Evolutionary conservation across 2,329 filamentous ascomycete species (phyloP).

Genomic region (Pseudogymnoascus sp.): DNA sequence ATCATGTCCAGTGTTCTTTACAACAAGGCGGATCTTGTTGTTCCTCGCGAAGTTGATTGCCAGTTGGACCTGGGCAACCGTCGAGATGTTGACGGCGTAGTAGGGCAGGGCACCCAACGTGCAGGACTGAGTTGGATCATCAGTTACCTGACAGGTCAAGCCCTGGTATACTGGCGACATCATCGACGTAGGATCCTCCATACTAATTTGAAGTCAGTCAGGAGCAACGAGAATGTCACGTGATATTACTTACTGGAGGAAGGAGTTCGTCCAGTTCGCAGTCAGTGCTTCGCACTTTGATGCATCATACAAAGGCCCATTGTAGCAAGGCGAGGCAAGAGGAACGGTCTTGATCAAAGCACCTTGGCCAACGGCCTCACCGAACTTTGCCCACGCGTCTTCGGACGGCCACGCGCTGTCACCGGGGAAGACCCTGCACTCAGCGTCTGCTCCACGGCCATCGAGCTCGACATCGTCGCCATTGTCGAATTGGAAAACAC

Average conservation of each 20-base stretch:
- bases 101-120: constrained; percentile 24
- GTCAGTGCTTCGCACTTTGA: constrained; percentile 29
- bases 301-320: constrained; percentile 25
- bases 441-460: constrained; percentile 3
- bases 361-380: constrained; percentile 34
- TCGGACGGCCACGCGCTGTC: constrained; percentile 39
- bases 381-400: constrained; percentile 38
- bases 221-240: not conserved
- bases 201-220: constrained; percentile 31
- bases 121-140: constrained; percentile 28
- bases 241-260: constrained; percentile 29
- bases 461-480: not conserved
- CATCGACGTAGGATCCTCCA: constrained; percentile 36
- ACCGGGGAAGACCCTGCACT: constrained; percentile 19
- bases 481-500: constrained; percentile 11
- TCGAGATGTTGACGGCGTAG: constrained; percentile 30
- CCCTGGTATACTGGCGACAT: constrained; percentile 41
- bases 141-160: constrained; percentile 32
- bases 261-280: constrained; percentile 28
- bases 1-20: constrained; percentile 23
- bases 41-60: constrained; percentile 37
- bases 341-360: constrained; percentile 37
- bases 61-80: constrained; percentile 38
- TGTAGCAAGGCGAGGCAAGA: constrained; percentile 39
- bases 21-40: constrained; percentile 34